A percentile compares a stretch with the other conserved stretches of the same genome.
Conservation (phyloP, 208 protist species). For the Trypanosoma theileri region DNA sequence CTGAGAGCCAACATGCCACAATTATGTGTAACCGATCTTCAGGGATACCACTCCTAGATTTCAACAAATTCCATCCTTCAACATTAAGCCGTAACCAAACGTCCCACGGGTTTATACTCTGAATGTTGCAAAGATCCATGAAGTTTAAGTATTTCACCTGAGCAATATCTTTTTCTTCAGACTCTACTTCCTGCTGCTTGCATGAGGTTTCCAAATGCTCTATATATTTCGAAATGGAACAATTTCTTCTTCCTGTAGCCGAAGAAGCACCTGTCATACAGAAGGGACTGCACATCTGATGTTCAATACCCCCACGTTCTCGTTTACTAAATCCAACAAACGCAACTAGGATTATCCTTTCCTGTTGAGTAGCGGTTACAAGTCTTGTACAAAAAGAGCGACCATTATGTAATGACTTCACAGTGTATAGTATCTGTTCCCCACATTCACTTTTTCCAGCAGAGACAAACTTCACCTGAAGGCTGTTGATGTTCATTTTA, state of each 20-base stretch:
- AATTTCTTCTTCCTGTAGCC: background rate
- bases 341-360: slow-evolving; percentile 22
- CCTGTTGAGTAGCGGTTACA: slow-evolving; percentile 31
- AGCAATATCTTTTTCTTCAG: slow-evolving; percentile 1
- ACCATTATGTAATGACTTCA: slow-evolving; percentile 32
- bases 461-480: slow-evolving; percentile 50
- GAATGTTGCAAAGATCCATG: background rate
- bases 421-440: slow-evolving; percentile 33
- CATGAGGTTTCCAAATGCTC: background rate
- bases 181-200: background rate
- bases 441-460: slow-evolving; percentile 19
- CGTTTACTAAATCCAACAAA: slow-evolving; percentile 37
- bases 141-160: slow-evolving; percentile 23
- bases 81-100: slow-evolving; percentile 29
- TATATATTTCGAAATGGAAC: background rate
- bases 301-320: slow-evolving; percentile 26
- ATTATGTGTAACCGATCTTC: slow-evolving; percentile 36
- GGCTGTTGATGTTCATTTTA: slow-evolving; percentile 34
- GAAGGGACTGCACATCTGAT: slow-evolving; percentile 29
- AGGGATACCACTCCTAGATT: slow-evolving; percentile 28
- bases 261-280: background rate
- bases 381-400: slow-evolving; percentile 31
- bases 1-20: slow-evolving; percentile 45
- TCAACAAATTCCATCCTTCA: slow-evolving; percentile 9
- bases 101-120: slow-evolving; percentile 17